Base-by-base conservation (phyloP, 805 yeast species). In the Kuraishia cidri region DNA sequence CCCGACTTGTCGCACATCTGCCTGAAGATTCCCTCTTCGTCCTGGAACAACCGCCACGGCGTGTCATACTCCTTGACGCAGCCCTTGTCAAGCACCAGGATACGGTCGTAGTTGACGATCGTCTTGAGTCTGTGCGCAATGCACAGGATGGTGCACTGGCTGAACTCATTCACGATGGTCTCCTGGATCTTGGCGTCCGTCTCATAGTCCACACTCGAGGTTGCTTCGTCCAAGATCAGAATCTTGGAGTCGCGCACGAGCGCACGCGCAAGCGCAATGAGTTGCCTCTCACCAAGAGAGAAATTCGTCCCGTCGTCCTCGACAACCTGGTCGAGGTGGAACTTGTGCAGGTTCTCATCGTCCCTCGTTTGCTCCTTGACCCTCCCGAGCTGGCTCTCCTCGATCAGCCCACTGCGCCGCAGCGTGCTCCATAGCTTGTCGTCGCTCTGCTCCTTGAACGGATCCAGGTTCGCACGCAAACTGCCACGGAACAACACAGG, bases 401-500 rank as follows among this genome's bases (percentile, higher is more conserved):
- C 74, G 31, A 76, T 60, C 34, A 77, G 57, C 0, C 79, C 81
- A 3, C 79, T 56, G 51, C 76, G 66, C 46, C 69, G 60, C 43
- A 78, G 53, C 0, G 81, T 68, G 33, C 65, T 69, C 83, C 83
- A 78, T 37, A 78, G 54, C 23, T 56, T 55, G 1, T 58, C 64
- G 47, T 78, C 83, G 3, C 61, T 38, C 34, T 60, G 52, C 35
- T 71, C 60, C 20, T 58, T 56, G 43, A 78, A 77, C 18, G 85
- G 84, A 56, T 78, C 84, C 42, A 78, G 55, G 46, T 88, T 88
- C 23, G 86, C 95, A 30, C 79, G 65, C 17, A 88, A 72, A 0
- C 94, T 69, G 1, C 95, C 97, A 35, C 87, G 77, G 52, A 87
- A 85, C 32, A 88, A 60, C 42, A 84, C 72, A 2, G 97, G 95